Evolutionary conservation across 1,284 basidiomycete species (phyloP).

Genomic region (Cryptococcus hybrid): DNA sequence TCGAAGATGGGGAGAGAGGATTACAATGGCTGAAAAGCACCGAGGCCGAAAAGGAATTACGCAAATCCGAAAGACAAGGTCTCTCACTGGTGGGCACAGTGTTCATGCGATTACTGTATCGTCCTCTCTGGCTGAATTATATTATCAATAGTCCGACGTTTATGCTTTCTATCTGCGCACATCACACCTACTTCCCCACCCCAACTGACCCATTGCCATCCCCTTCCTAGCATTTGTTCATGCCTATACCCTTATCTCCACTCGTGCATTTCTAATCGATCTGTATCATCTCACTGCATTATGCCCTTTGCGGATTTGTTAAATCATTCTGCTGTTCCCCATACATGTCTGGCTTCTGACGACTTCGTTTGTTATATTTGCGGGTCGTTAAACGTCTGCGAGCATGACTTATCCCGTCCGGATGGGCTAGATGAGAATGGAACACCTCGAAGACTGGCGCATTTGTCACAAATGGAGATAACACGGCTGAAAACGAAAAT

Average conservation of each 20-base stretch:
- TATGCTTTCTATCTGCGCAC: constrained; percentile 28
- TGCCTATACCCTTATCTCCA: constrained; percentile 77
- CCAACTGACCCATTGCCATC: constrained; percentile 20
- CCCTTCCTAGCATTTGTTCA: constrained; percentile 60
- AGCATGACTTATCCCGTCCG: constrained; percentile 52
- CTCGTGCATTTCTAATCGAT: constrained; percentile 84
- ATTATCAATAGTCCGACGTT: constrained; percentile 17
- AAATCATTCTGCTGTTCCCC: constrained; percentile 61
- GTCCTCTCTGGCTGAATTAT: constrained; percentile 12
- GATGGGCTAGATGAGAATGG: neutral
- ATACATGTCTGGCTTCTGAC: constrained; percentile 60
- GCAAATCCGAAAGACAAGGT: constrained; percentile 28
- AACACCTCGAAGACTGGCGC: constrained; percentile 20
- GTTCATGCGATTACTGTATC: neutral
- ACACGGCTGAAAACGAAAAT: constrained; percentile 8
- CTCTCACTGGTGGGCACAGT: constrained; percentile 31
- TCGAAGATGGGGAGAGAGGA: constrained; percentile 27
- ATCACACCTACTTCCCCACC: constrained; percentile 26
- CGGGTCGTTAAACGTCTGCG: constrained; percentile 69
- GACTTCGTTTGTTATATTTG: constrained; percentile 78
- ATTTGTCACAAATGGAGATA: constrained; percentile 20
- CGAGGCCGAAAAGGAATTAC: constrained; percentile 41
- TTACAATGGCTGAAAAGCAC: constrained; percentile 39
- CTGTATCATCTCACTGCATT: constrained; percentile 79
- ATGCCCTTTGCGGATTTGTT: constrained; percentile 87